phyloP scores from a whole-genome alignment of 192 early-diverging fungal genomes.

The Coemansia sp. region DNA sequence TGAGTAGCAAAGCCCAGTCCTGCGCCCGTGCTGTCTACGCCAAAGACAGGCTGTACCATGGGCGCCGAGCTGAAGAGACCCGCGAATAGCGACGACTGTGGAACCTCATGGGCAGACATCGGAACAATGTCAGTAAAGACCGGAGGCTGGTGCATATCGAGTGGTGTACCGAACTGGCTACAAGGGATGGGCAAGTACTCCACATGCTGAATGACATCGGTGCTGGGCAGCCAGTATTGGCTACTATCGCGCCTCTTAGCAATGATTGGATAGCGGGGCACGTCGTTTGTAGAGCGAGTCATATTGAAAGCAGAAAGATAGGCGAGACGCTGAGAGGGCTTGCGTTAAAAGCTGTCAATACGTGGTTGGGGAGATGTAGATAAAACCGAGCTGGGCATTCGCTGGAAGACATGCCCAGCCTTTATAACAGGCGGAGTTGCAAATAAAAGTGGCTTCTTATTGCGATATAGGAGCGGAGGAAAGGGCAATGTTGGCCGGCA shows the following conservation, averaged over 20 bases:
- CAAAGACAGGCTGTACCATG: not conserved
- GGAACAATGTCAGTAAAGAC: too few relatives aligned
- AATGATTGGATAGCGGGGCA: too few relatives aligned
- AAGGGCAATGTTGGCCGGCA: not conserved
- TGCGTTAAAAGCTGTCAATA: too few relatives aligned
- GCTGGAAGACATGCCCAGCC: not conserved
- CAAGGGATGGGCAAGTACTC: too few relatives aligned
- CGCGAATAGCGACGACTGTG: not conserved
- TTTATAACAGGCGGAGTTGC: conserved; percentile 4
- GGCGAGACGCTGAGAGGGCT: too few relatives aligned
- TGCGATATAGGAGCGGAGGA: not conserved
- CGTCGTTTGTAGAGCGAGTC: too few relatives aligned
- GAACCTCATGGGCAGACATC: not conserved
- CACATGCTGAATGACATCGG: too few relatives aligned
- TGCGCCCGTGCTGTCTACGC: not conserved
- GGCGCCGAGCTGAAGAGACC: not conserved
- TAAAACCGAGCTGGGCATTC: too few relatives aligned
- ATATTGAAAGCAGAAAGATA: too few relatives aligned
- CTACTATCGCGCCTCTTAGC: too few relatives aligned
- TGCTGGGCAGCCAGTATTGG: too few relatives aligned
- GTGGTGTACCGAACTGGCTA: too few relatives aligned
- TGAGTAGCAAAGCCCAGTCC: not conserved
- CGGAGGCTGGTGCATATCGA: not conserved
- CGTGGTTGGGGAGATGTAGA: not conserved
- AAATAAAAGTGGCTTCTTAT: not conserved